Percentiles rank a stretch among this genome's conserved stretches.
Evolutionary conservation across 1,284 basidiomycete species (phyloP).

Genomic region (Mycena sp.): DNA sequence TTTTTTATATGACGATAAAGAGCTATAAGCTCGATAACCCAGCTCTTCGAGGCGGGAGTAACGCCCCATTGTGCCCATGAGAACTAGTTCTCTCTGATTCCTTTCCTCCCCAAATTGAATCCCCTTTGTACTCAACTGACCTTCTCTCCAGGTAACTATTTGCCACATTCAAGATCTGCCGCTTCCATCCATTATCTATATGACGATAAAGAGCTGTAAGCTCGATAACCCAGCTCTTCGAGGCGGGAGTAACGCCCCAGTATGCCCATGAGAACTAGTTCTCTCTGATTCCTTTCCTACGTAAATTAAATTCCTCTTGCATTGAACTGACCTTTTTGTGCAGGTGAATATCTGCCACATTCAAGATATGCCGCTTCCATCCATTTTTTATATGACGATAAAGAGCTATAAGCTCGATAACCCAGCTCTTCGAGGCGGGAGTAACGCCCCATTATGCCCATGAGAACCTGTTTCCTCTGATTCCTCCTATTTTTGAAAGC

Average conservation of each 20-base stretch:
- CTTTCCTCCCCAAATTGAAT: too few species aligned
- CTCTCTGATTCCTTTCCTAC: constrained; percentile 53
- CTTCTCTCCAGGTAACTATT: constrained; percentile 25
- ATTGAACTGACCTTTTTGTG: constrained; percentile 11
- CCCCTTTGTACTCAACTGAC: too few species aligned
- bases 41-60: too few species aligned
- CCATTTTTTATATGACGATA: constrained; percentile 66
- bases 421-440: constrained; percentile 76
- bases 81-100: too few species aligned
- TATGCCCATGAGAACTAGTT: constrained; percentile 65
- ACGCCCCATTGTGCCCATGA: too few species aligned
- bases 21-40: too few species aligned
- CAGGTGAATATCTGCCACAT: constrained; percentile 30
- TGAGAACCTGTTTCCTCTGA: constrained; percentile 68
- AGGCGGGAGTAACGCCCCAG: constrained; percentile 75
- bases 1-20: too few species aligned
- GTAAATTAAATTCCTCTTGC: not conserved
- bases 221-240: constrained; percentile 85
- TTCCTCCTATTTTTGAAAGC: constrained; percentile 8
- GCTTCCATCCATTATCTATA: constrained; percentile 25
- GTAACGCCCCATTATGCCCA: constrained; percentile 72
- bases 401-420: constrained; percentile 85
- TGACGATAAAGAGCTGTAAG: constrained; percentile 85
- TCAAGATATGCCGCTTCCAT: not conserved
- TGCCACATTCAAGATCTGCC: constrained; percentile 3